Base-by-base conservation (phyloP, 805 yeast genomes). In the Maudiozyma serrabonitensis region DNA sequence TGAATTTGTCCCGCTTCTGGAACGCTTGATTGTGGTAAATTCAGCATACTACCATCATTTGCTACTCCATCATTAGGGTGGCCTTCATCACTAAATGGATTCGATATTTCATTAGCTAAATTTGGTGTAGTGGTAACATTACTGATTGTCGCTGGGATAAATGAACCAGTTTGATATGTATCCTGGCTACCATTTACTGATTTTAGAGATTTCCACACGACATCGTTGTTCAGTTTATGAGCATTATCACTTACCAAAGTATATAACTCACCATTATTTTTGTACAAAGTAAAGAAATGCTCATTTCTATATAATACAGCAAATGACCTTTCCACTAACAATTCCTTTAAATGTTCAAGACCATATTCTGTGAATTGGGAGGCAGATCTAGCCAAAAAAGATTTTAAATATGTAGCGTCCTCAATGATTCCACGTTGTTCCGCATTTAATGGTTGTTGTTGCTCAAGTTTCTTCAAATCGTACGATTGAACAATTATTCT, bases 271-370 rank as follows among this genome's bases (percentile, higher is more conserved):
- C 71, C 72, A 40, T 66, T 68, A 16, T 63, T 65, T 59, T 81
- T 82, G 50, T 66, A 76, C 11, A 90, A 62, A 0, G 96, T 87
- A 54, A 77, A 77, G 66, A 87, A 91, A 64, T 89, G 96, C 64
- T 93, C 90, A 66, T 93, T 91, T 60, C 97, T 75, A 70, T 90
- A 93, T 53, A 91, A 76, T 0, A 91, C 80, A 1, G 82, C 78
- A 49, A 82, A 73, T 6, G 81, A 75, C 41, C 81, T 81, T 15
- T 75, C 73, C 1, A 65, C 60, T 26, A 87, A 61, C 3, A 72
- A 58, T 6, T 67, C 62, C 51, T 70, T 69, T 53, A 86, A 62
- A 47, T 69, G 68, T 0, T 61, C 50, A 13, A 86, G 63, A 0
- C 99, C 99, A 45, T 71, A 67, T 0, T 69, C 70, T 0, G 98